Evolutionary conservation across 179 eudicot genomes (phyloP).

Genomic region (Drosera spatulata): DNA sequence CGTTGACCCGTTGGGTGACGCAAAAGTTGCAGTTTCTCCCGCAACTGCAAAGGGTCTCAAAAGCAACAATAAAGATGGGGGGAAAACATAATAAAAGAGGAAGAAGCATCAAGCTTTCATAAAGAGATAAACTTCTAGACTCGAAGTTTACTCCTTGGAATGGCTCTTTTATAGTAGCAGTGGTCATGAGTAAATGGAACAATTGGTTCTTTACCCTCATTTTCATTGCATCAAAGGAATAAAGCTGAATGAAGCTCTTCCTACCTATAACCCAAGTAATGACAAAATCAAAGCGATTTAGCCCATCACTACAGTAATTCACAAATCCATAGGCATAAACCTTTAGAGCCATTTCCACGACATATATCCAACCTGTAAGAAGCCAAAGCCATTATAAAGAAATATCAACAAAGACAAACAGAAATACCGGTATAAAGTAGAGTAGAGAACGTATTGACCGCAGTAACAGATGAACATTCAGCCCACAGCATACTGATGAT

Average conservation of each 20-base stretch:
- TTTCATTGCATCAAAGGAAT: too few relatives aligned
- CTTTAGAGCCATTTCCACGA: constrained; percentile 79
- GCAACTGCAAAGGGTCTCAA: constrained; percentile 40
- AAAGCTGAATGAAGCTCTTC: not conserved
- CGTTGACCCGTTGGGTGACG: constrained; percentile 40
- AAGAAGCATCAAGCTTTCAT: not conserved
- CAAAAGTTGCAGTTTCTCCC: constrained; percentile 82
- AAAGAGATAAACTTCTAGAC: not conserved
- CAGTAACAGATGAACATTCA: too few relatives aligned
- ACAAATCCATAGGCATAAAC: constrained; percentile 71
- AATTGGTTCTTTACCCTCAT: too few relatives aligned
- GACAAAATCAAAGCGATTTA: constrained; percentile 89
- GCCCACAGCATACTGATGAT: too few relatives aligned
- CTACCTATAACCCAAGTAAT: constrained; percentile 92
- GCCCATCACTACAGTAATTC: constrained; percentile 96
- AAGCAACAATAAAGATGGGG: not conserved
- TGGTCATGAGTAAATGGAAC: too few relatives aligned
- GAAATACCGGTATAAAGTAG: too few relatives aligned
- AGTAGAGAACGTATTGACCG: too few relatives aligned
- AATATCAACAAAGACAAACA: too few relatives aligned
- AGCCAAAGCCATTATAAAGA: not conserved
- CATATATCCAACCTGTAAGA: constrained; percentile 84
- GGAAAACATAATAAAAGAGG: constrained; percentile 2
- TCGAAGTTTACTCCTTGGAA: too few relatives aligned
- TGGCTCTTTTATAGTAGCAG: too few relatives aligned